These are phyloP conservation scores for Nigrograna mackinnonii DNA, from an alignment of 2,329 filamentous ascomycete species.

Conservation along the genomic window DNA sequence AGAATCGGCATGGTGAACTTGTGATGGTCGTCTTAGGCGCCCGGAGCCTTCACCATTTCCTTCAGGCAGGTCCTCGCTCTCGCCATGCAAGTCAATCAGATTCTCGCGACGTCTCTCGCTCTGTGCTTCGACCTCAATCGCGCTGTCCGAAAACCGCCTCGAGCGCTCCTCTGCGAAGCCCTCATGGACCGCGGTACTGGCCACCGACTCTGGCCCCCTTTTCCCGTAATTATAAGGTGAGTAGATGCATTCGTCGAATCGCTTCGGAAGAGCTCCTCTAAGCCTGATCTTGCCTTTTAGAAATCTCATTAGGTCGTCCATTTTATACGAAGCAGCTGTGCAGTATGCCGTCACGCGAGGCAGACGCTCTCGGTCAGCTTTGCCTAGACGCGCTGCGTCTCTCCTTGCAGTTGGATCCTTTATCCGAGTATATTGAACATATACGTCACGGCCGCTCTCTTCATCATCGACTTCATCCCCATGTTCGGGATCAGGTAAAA, in stretches of 20 bases:
- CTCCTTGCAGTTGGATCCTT: constrained; percentile 92
- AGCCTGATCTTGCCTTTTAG: constrained; percentile 81
- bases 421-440: constrained; percentile 96
- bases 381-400: constrained; percentile 89
- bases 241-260: constrained; percentile 98
- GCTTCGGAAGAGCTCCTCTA: constrained; percentile 81
- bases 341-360: constrained; percentile 96
- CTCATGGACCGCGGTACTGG: constrained; percentile 34
- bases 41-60: constrained; percentile 27
- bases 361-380: constrained; percentile 84
- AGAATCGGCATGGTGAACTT: constrained; percentile 28
- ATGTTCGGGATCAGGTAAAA: constrained; percentile 88
- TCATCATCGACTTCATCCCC: constrained; percentile 78
- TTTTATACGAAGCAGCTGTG: constrained; percentile 87
- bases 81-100: constrained; percentile 63
- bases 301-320: constrained; percentile 88
- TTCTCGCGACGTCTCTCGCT: constrained; percentile 61
- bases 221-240: constrained; percentile 84
- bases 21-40: constrained; percentile 24
- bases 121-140: constrained; percentile 67
- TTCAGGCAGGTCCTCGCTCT: constrained; percentile 33
- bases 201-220: constrained; percentile 36
- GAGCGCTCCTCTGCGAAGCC: constrained; percentile 46
- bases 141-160: constrained; percentile 74
- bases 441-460: constrained; percentile 92